Conservation (phyloP, 2,329 filamentous ascomycete genomes). For the Phaeosphaeria sp. region DNA sequence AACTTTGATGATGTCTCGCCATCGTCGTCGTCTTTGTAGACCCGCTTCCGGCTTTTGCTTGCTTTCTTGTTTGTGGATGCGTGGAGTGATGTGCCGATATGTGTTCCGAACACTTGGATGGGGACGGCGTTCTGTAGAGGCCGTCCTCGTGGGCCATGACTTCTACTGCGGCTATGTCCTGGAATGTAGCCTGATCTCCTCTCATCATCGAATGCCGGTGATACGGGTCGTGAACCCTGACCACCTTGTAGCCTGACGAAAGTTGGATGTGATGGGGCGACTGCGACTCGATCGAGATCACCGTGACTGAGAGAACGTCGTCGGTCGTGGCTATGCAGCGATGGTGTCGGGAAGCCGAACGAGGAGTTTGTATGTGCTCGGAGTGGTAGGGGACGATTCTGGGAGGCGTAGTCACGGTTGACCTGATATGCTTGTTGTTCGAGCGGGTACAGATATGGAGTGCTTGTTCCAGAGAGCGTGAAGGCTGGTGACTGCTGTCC, state of each 20-base stretch:
- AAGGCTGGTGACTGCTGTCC: neutral
- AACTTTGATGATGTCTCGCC: neutral
- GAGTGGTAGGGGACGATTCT: constrained; percentile 8
- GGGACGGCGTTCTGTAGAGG: constrained; percentile 10
- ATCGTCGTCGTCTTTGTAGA: neutral
- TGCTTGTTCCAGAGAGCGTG: constrained; percentile 13
- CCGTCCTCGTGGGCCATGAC: constrained; percentile 9
- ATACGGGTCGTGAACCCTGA: constrained; percentile 18
- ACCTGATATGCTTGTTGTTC: constrained; percentile 13
- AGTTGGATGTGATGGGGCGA: constrained; percentile 20
- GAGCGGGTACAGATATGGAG: constrained; percentile 25
- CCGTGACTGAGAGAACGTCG: constrained; percentile 39
- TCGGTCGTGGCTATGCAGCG: constrained; percentile 19
- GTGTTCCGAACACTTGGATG: constrained; percentile 13
- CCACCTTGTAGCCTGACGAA: constrained; percentile 32
- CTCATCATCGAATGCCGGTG: constrained; percentile 8
- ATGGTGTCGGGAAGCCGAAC: constrained; percentile 3
- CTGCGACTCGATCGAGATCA: constrained; percentile 21
- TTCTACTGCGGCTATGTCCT: constrained; percentile 10
- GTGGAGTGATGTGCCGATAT: constrained; percentile 22
- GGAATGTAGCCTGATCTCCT: constrained; percentile 4
- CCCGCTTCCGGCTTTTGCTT: neutral
- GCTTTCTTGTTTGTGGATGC: neutral
- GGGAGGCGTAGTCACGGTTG: constrained; percentile 1
- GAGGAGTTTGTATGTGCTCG: constrained; percentile 12